A percentile compares a stretch with the other conserved stretches of the same genome.
These are phyloP conservation scores for Pistacia integerrima DNA, from an alignment of 345 rosid species.

Conservation along the genomic window DNA sequence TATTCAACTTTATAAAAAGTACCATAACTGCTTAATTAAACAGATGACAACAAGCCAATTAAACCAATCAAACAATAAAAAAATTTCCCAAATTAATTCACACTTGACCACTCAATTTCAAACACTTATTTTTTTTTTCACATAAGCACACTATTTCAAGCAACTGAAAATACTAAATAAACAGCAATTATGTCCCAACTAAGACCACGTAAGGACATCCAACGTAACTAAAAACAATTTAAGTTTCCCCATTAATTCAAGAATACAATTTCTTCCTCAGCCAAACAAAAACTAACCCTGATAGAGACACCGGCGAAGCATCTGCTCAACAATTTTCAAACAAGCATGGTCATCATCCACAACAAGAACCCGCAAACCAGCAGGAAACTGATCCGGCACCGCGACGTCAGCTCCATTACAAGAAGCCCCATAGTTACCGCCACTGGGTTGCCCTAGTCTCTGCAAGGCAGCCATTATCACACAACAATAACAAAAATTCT, in stretches of 20 bases:
- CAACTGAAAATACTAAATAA: not conserved
- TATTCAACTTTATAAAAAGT: not conserved
- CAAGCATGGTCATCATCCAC: constrained; percentile 80
- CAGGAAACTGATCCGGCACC: constrained; percentile 61
- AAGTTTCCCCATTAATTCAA: no score
- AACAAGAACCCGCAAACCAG: constrained; percentile 71
- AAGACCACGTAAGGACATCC: not conserved
- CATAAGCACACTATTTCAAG: not conserved
- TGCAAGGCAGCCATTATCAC: constrained; percentile 41
- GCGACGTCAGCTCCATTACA: constrained; percentile 21
- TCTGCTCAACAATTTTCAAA: constrained; percentile 58
- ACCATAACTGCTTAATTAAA: no score
- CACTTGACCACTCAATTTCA: not conserved
- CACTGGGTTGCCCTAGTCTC: constrained; percentile 31
- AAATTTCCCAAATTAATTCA: no score
- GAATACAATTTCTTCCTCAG: not conserved
- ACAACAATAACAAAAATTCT: constrained; percentile 25
- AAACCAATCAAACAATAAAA: not conserved
- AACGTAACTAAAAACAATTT: not conserved
- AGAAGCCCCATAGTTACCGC: constrained; percentile 17
- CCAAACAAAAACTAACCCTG: constrained; percentile 35
- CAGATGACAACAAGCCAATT: no score
- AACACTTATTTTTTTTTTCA: not conserved
- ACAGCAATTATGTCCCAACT: not conserved
- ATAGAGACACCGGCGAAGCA: constrained; percentile 70